Base-by-base conservation (phyloP, 1,284 basidiomycete genomes). In the Heliocybe sulcata region DNA sequence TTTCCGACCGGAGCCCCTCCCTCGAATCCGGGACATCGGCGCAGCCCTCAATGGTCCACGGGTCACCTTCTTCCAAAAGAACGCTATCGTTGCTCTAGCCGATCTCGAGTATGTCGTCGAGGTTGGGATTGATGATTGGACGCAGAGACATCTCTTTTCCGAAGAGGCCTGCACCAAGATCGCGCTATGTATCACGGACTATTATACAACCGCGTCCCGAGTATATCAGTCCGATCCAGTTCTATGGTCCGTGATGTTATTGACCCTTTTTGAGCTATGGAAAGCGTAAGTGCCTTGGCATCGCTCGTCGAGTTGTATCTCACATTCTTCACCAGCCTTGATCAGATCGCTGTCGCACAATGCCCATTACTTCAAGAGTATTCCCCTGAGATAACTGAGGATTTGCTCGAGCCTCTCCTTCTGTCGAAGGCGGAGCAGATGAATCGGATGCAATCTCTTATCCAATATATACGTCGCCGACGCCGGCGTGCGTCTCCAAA, bases 221-320 rank as follows among this genome's bases (percentile, higher is more conserved):
- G 20, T 22, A 1, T 31, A 59, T 26, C 0, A 31, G 2, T 54
- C 48, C 1, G 54, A 56, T 45, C 27, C 53, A 8, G 35, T 45
- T 12, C 31, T 54, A 22, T 33, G 20, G 22, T 59, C 58, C 2
- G 55, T 56, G 6, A 59, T 59, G 58, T 16, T 58, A 14, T 35
- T 59, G 29, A 59, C 55, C 2, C 14, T 59, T 1, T 26, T 59
- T 42, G 49, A 57, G 9, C 55, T 60, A 16, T 60, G 59, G 59
- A 31, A 31, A 31, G 29, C 29, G 29, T 31, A 31, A 31, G 29
- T 31, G 29, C 12, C 29, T 31, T 31, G 29, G 4, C 29, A 31
- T 12, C 12, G 29, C 29, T 31, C 29, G 29, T 12, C 29, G 12
- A 12, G 29, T 12, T 4, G n/a, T n/a, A 31, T 31, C 29, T 31